Base-by-base conservation (phyloP, 768 basidiomycete genomes). In the Lactifluus subvellereus region DNA sequence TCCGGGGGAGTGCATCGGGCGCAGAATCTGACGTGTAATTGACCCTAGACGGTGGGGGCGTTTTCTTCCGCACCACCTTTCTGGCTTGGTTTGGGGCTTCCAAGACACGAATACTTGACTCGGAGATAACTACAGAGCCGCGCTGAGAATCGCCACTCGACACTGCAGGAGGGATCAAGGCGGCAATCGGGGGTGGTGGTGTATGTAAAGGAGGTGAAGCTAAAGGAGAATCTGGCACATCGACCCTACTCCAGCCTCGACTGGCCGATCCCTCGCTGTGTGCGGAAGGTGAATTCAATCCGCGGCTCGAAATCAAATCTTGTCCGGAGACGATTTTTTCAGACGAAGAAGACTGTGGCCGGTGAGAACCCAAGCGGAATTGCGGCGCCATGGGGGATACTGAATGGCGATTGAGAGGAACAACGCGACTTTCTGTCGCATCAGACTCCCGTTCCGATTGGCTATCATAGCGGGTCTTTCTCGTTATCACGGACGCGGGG, bases 351-450 rank as follows among this genome's bases (percentile, higher is more conserved):
- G 80, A 80, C 33, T 53, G 53, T 72, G 11, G 67, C n/a, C 65
- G 79, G 38, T 55, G 75, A 30, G 73, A 69, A n/a, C 14, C 38
- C 9, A 47, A 43, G 49, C 47, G 60, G 42, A 22, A 60, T 55
- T 54, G 52, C 13, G 61, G 65, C 30, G 88, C 87, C 84, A 89
- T 86, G 4, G 89, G 87, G 4, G 89, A 90, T 5, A 88, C 72
- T 13, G 85, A 83, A 65, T 80, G 80, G 37, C 88, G 82, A 70
- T 88, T 86, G 54, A 91, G 69, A 30, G 82, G 81, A 14, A 91
- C 79, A 53, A 78, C 74, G 54, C 87, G 80, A 70, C 89, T 87
- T 11, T 58, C 59, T 73, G 68, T 61, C 62, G 69, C 48, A 65
- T 89, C 87, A 4, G 85, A 85, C 49, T 86, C 86, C 67, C 78